phyloP scores from a whole-genome alignment of 73 alveolate genomes.

The Effrenium voratum region DNA sequence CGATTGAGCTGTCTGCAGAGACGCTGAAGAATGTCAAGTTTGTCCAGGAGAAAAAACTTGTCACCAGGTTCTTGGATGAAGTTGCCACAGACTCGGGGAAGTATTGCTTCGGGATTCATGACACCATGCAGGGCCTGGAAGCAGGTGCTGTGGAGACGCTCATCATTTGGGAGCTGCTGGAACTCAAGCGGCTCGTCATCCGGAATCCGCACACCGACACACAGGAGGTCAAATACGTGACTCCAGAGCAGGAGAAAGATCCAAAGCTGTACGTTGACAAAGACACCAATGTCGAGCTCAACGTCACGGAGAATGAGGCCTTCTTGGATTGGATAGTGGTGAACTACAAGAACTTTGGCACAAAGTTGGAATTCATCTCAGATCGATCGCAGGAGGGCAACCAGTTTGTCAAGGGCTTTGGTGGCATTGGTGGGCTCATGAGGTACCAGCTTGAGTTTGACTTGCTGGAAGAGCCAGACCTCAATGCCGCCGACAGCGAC shows the following conservation, averaged over 20 bases:
- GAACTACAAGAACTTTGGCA: constrained; percentile 98
- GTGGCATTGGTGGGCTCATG: constrained; percentile 99
- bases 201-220: constrained; percentile 95
- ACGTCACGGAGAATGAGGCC: constrained; percentile 96
- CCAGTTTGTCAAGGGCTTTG: constrained; percentile 99
- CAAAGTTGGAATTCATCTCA: constrained; percentile 98
- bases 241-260: constrained; percentile 95
- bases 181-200: constrained; percentile 95
- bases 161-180: constrained; percentile 98
- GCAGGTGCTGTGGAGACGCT: constrained; percentile 98
- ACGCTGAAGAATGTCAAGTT: constrained; percentile 98
- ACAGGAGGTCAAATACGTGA: constrained; percentile 91
- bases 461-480: constrained; percentile 26
- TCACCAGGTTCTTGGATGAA: constrained; percentile 98
- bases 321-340: constrained; percentile 99
- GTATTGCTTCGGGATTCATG: constrained; percentile 99
- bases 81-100: constrained; percentile 95
- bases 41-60: constrained; percentile 98
- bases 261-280: constrained; percentile 60
- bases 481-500: neutral
- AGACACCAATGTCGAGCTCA: constrained; percentile 97
- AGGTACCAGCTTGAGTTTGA: constrained; percentile 96
- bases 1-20: constrained; percentile 85
- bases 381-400: constrained; percentile 99
- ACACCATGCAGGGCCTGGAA: constrained; percentile 99